Evolutionary conservation across 2,329 filamentous ascomycete species (phyloP).

Genomic region (Erysiphe pulchra): DNA sequence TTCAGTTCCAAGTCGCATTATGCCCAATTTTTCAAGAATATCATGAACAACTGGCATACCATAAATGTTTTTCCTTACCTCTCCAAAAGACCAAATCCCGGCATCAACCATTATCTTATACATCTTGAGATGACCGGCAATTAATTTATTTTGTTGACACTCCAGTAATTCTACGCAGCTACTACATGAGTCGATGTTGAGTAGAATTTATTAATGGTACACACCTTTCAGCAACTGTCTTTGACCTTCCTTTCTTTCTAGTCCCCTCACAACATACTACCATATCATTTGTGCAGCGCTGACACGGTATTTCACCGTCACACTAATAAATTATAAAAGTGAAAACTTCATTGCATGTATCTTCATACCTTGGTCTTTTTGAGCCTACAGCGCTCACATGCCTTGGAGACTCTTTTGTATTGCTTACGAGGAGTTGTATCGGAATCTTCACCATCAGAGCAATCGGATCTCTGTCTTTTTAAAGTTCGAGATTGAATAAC

Average conservation of each 20-base stretch:
- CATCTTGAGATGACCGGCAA: slow-evolving; percentile 38
- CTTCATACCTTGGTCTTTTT: slow-evolving; percentile 38
- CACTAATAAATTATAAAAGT: slow-evolving; percentile 18
- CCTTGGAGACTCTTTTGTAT: slow-evolving; percentile 41
- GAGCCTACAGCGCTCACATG: slow-evolving; percentile 39
- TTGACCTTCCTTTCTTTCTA: slow-evolving; percentile 42
- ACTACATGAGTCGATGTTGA: slow-evolving; percentile 1
- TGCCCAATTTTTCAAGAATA: slow-evolving; percentile 36
- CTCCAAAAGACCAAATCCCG: slow-evolving; percentile 33
- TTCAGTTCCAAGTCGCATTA: slow-evolving; percentile 35
- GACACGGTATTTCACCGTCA: slow-evolving; percentile 39
- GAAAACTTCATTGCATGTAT: neutral
- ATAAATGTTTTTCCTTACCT: slow-evolving; percentile 35
- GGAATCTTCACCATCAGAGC: neutral
- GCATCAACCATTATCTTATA: slow-evolving; percentile 34
- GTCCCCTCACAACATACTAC: slow-evolving; percentile 36
- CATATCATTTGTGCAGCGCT: slow-evolving; percentile 39
- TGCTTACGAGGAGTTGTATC: neutral
- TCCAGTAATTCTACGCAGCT: slow-evolving; percentile 39
- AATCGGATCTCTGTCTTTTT: neutral
- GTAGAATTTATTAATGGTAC: slow-evolving; percentile 6
- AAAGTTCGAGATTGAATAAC: neutral
- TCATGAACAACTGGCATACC: slow-evolving; percentile 38
- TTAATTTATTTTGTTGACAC: slow-evolving; percentile 36
- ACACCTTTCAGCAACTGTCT: slow-evolving; percentile 36